Evolutionary conservation across 306 rosid genomes (phyloP), one percentile per base, ranked within the genome.

Genomic region (Glycine soja): DNA sequence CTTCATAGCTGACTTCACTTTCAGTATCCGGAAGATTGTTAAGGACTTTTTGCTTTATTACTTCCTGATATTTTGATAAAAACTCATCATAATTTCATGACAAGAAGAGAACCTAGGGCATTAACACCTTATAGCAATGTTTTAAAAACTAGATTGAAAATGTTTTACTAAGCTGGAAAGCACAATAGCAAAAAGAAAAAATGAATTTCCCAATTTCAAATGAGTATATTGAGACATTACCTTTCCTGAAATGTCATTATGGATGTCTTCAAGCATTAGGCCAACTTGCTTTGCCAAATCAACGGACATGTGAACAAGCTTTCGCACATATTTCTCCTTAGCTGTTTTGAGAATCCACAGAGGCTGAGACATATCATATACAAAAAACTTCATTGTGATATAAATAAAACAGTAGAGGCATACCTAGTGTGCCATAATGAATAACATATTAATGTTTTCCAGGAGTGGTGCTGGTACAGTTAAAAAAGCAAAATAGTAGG

Each of bases 341-440:
- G 92, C 97, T 75, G 98, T 92, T 87, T 96, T 93, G 87, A 96
- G 88, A 84, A 93, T 86, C 99, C 99, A 96, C 8, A 88, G 91
- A 58, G 98, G 99, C 99, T 93, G 98, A 80, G 82, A 85, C 81
- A 88, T 72, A 83, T 24, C 1, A 24, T 79, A 84, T 58, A 74
- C 75, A 85, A 73, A 88, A 10, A 89, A 76, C 58, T 79, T 80
- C 80, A 87, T 16, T 13, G 61, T 81, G 70, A 70, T 15, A 75
- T 69, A 70, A 82, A 58, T 75, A 84, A 59, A 52, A 61, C 63
- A 3, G 46, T 70, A 77, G 15, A 84, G 38, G 67, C 78, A 74
- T 58, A 72, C 30, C 14, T 67, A 78, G 43, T 34, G 77, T 76
- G 67, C 12, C 74, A 64, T 14, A 78, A 15, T 38, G 12, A 81